These are phyloP conservation scores for Solanum pennellii DNA, from an alignment of 257 asterid genomes.

Conservation along the genomic window DNA sequence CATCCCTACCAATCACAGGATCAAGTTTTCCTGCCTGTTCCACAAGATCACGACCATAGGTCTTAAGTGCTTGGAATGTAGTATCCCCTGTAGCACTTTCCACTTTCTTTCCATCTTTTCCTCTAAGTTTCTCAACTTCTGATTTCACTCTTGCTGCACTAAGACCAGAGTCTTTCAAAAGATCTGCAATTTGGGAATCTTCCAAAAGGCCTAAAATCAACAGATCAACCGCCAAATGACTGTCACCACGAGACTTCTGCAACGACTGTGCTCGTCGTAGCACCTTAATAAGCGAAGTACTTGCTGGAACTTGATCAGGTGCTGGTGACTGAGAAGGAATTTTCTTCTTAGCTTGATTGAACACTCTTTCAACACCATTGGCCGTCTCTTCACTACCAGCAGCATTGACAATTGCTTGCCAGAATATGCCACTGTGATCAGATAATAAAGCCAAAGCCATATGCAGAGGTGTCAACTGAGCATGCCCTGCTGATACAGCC, in stretches of 20 bases:
- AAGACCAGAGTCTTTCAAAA: constrained; percentile 50
- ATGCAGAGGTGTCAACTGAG: constrained; percentile 61
- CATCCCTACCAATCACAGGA: constrained; percentile 65
- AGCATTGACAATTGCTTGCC: constrained; percentile 48
- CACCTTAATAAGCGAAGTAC: constrained; percentile 50
- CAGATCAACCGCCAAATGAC: constrained; percentile 57
- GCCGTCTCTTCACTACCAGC: constrained; percentile 46
- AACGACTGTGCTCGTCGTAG: constrained; percentile 50
- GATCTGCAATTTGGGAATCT: constrained; percentile 46
- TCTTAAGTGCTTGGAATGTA: constrained; percentile 42
- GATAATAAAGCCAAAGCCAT: constrained; percentile 39
- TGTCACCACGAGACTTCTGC: constrained; percentile 46
- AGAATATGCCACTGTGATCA: constrained; percentile 41
- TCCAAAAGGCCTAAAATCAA: constrained; percentile 51
- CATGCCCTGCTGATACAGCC: constrained; percentile 53
- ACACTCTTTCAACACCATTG: constrained; percentile 30
- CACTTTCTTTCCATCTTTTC: constrained; percentile 52
- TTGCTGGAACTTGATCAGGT: constrained; percentile 51
- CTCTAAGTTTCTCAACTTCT: constrained; percentile 52
- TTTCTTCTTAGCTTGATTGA: constrained; percentile 41
- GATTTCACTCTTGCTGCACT: constrained; percentile 31
- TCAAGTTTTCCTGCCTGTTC: constrained; percentile 72
- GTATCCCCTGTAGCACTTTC: constrained; percentile 71
- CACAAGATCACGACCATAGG: constrained; percentile 62
- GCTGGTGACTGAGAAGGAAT: constrained; percentile 53